phyloP scores from a whole-genome alignment of 169 alveolate species.

The Cyclospora cayetanensis region DNA sequence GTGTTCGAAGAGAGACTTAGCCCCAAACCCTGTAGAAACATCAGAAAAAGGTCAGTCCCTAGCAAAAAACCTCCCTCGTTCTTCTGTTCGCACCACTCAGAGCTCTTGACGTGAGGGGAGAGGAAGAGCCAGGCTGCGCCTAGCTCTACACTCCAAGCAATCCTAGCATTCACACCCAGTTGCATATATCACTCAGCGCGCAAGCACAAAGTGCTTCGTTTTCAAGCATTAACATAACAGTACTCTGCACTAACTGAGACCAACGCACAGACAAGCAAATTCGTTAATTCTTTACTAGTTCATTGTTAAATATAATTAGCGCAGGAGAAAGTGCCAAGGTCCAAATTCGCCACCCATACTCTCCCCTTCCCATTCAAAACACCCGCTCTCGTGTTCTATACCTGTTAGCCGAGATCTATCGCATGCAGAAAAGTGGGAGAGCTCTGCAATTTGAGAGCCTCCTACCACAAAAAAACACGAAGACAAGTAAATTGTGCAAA shows the following conservation, averaged over 20 bases:
- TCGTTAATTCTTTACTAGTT: neutral
- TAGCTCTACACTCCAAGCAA: neutral
- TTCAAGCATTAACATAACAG: neutral
- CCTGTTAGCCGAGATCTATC: neutral
- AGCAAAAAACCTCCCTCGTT: neutral
- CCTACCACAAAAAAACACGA: neutral
- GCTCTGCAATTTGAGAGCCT: neutral
- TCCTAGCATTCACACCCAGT: too few relatives aligned
- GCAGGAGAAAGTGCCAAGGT: neutral
- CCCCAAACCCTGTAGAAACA: neutral
- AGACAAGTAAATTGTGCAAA: neutral
- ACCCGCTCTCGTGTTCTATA: neutral
- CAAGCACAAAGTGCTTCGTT: too few relatives aligned
- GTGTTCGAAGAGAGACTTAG: neutral
- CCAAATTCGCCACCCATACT: too few relatives aligned
- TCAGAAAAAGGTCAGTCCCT: neutral
- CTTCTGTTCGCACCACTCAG: neutral
- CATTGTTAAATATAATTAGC: neutral
- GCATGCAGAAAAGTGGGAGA: neutral
- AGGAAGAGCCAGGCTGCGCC: neutral
- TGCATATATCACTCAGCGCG: too few relatives aligned
- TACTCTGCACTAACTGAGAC: neutral
- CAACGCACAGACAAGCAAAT: neutral
- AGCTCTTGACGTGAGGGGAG: neutral
- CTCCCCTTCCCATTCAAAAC: too few relatives aligned